Evolutionary conservation across 345 rosid genomes (phyloP).

Genomic region (Alliaria petiolata): DNA sequence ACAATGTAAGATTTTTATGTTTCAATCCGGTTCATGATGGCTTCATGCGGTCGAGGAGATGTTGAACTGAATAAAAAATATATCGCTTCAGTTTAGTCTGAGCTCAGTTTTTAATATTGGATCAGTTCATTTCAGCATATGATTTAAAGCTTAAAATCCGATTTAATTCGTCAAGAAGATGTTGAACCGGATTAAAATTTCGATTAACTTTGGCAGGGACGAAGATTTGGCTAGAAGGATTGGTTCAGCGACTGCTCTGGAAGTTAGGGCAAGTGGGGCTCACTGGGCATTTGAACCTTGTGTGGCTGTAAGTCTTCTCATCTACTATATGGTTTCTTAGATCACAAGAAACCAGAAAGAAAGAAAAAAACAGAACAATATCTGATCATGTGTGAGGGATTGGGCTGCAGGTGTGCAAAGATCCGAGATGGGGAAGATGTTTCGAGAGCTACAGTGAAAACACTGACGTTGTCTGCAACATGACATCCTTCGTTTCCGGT

Average conservation of each 20-base stretch:
- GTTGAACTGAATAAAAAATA: too few species aligned
- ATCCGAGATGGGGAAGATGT: constrained; percentile 86
- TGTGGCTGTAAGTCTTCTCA: constrained; percentile 56
- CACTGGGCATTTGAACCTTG: constrained; percentile 79
- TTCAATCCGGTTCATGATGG: too few species aligned
- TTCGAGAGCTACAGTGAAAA: constrained; percentile 78
- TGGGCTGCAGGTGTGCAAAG: constrained; percentile 56
- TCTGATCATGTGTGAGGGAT: not conserved
- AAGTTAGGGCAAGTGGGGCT: constrained; percentile 79
- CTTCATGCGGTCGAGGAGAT: too few species aligned
- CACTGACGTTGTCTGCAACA: constrained; percentile 55
- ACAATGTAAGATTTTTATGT: too few species aligned
- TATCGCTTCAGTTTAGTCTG: too few species aligned
- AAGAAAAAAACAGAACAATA: not conserved
- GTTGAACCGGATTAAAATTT: not conserved
- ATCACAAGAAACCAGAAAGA: not conserved
- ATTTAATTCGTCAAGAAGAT: not conserved
- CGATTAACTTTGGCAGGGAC: constrained; percentile 42
- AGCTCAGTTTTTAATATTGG: too few species aligned
- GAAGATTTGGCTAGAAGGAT: constrained; percentile 57
- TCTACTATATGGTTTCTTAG: not conserved
- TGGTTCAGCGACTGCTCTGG: constrained; percentile 78
- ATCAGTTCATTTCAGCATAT: too few species aligned
- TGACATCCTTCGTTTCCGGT: constrained; percentile 61
- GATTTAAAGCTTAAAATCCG: too few species aligned